Conservation (phyloP, 2,329 filamentous ascomycete species). For the Paraconiothyrium brasiliense region DNA sequence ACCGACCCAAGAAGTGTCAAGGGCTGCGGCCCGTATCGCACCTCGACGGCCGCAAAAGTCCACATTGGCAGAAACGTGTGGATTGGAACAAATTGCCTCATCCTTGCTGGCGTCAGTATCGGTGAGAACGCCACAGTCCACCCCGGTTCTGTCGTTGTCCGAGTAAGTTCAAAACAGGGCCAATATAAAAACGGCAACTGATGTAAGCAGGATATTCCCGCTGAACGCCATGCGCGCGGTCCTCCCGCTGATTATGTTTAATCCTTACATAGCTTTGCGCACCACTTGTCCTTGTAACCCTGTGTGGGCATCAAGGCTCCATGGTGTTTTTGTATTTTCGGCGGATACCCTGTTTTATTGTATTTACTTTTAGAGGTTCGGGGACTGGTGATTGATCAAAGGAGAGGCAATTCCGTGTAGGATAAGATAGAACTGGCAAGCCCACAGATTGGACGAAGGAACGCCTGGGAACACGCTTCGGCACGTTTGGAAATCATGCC, state of each 20-base stretch:
- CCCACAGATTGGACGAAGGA: conserved; percentile 9
- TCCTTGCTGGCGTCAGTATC: conserved; percentile 65
- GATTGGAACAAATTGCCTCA: conserved; percentile 70
- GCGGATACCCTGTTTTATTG: conserved; percentile 37
- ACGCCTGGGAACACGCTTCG: background rate
- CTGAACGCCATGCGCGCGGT: conserved; percentile 57
- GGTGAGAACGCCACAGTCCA: conserved; percentile 63
- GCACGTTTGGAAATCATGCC: background rate
- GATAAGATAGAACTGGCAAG: conserved; percentile 11
- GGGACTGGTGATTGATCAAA: background rate
- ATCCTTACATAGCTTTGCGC: conserved; percentile 7
- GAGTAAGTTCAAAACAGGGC: conserved; percentile 51
- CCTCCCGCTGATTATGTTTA: conserved; percentile 52
- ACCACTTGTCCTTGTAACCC: conserved; percentile 8
- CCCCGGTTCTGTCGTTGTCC: conserved; percentile 64
- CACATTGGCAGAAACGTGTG: conserved; percentile 78
- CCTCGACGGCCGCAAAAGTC: conserved; percentile 75
- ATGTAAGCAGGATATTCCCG: conserved; percentile 55
- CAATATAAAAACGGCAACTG: conserved; percentile 21
- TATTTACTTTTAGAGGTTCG: conserved; percentile 6
- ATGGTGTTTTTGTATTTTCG: conserved; percentile 18
- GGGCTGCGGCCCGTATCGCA: conserved; percentile 70
- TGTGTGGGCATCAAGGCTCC: background rate
- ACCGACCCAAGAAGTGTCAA: conserved; percentile 77
- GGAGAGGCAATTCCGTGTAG: conserved; percentile 14